Percentiles rank a stretch among this genome's conserved stretches.
Conservation (phyloP, 2,329 filamentous ascomycete species). For the Beauveria brongniartii region DNA sequence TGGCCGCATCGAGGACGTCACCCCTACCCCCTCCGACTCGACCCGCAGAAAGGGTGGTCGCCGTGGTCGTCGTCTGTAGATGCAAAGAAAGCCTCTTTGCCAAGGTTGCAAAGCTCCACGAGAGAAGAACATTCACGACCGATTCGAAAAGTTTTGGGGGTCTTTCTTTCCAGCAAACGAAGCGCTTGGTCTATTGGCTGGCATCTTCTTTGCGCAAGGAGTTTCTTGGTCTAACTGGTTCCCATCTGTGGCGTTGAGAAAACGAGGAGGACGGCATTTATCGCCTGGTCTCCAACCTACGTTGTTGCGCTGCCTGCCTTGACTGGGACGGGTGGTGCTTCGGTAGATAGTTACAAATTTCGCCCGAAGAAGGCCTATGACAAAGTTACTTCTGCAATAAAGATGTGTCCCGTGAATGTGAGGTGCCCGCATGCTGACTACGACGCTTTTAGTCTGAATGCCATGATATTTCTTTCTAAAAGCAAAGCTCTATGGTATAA, state of each 20-base stretch:
- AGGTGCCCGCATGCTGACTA: conserved; percentile 7
- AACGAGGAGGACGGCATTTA: conserved; percentile 62
- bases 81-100: not conserved
- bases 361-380: conserved; percentile 35
- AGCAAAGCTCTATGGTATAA: not conserved
- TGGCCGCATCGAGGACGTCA: conserved; percentile 98
- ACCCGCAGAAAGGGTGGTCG: conserved; percentile 99
- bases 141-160: not conserved
- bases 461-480: not conserved
- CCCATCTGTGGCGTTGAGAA: conserved; percentile 58
- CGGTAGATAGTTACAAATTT: conserved; percentile 34
- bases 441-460: conserved; percentile 1
- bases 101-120: conserved; percentile 1
- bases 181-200: not conserved
- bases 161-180: not conserved
- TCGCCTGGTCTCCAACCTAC: conserved; percentile 56
- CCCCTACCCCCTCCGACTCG: conserved; percentile 97
- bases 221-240: conserved; percentile 36
- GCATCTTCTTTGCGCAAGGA: conserved; percentile 20
- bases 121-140: not conserved
- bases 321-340: conserved; percentile 19
- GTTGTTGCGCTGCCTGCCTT: conserved; percentile 34
- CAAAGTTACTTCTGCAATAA: conserved; percentile 27
- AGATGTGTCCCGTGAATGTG: conserved; percentile 11
- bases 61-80: conserved; percentile 98